These are phyloP conservation scores for Chamaecyparis obtusa DNA, from an alignment of 75 land plant genomes.

Conservation along the genomic window DNA sequence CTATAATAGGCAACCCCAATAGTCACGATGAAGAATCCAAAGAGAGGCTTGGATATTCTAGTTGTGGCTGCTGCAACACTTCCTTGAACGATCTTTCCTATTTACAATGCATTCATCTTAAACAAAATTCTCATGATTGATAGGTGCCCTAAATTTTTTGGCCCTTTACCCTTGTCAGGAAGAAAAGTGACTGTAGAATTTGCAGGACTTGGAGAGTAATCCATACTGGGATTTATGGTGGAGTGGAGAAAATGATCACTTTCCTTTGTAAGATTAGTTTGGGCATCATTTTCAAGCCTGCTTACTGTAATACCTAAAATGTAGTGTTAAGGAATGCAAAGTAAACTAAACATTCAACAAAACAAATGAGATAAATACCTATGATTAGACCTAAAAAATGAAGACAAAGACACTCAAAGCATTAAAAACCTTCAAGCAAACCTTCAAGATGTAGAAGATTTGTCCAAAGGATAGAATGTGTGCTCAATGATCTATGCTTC, in stretches of 20 bases:
- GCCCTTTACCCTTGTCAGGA: not conserved
- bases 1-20: slow-evolving; percentile 33
- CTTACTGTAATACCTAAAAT: too few relatives aligned
- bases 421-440: too few relatives aligned
- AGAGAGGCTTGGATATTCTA: slow-evolving; percentile 48
- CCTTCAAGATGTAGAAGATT: too few relatives aligned
- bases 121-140: slow-evolving; percentile 36
- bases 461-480: too few relatives aligned
- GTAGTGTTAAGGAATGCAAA: too few relatives aligned
- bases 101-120: slow-evolving; percentile 28
- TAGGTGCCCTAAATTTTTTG: not conserved
- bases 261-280: not conserved
- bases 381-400: too few relatives aligned
- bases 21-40: slow-evolving; percentile 43
- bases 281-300: not conserved
- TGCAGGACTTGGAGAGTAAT: not conserved
- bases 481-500: too few relatives aligned
- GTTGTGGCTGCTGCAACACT: slow-evolving; percentile 39
- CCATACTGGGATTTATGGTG: not conserved
- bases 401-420: too few relatives aligned
- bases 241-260: slow-evolving; percentile 1
- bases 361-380: too few relatives aligned
- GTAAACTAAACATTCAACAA: too few relatives aligned
- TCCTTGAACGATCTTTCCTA: slow-evolving; percentile 24
- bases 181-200: too few relatives aligned